Base-by-base conservation (phyloP, 257 asterid species). In the Misopates orontium region DNA sequence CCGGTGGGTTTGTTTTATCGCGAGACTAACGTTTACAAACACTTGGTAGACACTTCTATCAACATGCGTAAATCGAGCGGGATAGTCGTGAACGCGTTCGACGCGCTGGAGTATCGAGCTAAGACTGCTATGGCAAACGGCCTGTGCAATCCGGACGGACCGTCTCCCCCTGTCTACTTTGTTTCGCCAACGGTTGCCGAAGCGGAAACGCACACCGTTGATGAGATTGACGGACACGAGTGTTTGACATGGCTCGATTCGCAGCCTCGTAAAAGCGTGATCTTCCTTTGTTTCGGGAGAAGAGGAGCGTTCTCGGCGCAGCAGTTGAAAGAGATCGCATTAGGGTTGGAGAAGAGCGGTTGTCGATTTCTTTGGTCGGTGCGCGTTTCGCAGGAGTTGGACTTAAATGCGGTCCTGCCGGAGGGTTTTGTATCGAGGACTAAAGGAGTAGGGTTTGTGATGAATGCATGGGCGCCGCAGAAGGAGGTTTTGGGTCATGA, bases 131-230 rank as follows among this genome's bases (percentile, higher is more conserved):
- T 83, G 16, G 1, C 60, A 0, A 72, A 70, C 36, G 85, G 86
- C 4, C 10, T 69, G 51, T 41, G 80, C 60, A 28, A 67, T 18
- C 86, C 86, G 5, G 44, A 31, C 9, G 77, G 21, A 0, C 70
- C 73, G 0, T 73, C 89, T 1, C 93, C 89, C 19, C 82, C 89
- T 24, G 28, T 79, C 44, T 83, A 65, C 64, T 67, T 76, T 9
- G 18, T 86, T 1, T 87, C 87, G 0, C 93, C 93, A 1, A 18
- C 76, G 19, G 32, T 76, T 45, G 73, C 53, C 2, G 64, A 54
- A 5, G 50, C 5, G n/a, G 4, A 28, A 28, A 28, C 36, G 7
- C 7, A 2, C 4, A 7, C 3, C 36, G 7, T 7, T 28, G 36
- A 28, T 2, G 7, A 28, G 7, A 28, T 32, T 14, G 5, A 40